phyloP scores from a whole-genome alignment of 140 eudicot genomes.

The Senecio squalidus region DNA sequence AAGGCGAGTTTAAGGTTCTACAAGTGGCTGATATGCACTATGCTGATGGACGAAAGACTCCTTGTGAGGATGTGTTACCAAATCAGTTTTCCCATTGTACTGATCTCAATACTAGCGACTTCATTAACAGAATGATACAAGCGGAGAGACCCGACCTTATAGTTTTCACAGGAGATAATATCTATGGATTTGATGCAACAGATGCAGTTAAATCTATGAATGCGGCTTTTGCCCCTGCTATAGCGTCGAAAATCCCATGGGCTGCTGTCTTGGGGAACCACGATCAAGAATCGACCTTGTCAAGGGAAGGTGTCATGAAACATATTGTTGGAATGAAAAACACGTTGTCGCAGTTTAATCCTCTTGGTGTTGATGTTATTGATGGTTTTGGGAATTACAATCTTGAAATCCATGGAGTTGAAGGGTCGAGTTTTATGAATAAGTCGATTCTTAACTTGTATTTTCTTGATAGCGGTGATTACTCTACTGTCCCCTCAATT shows the following conservation, averaged over 20 bases:
- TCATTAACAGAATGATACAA: slow-evolving; percentile 52
- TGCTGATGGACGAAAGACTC: slow-evolving; percentile 62
- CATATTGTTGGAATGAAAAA: slow-evolving; percentile 63
- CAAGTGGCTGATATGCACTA: slow-evolving; percentile 98
- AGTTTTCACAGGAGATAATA: slow-evolving; percentile 91
- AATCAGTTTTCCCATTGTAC: slow-evolving; percentile 53
- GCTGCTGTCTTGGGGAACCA: slow-evolving; percentile 92
- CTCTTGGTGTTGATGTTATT: slow-evolving; percentile 39
- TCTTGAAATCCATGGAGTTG: slow-evolving; percentile 70
- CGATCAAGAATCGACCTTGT: slow-evolving; percentile 79
- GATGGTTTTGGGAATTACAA: slow-evolving; percentile 95
- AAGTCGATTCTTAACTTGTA: slow-evolving; percentile 77
- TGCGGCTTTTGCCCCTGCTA: slow-evolving; percentile 82
- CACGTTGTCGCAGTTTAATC: slow-evolving; percentile 65
- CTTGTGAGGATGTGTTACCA: slow-evolving; percentile 72
- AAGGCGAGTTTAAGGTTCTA: slow-evolving; percentile 68
- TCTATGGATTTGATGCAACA: slow-evolving; percentile 65
- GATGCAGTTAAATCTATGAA: slow-evolving; percentile 61
- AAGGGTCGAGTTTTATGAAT: slow-evolving; percentile 48
- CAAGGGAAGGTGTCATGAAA: slow-evolving; percentile 76
- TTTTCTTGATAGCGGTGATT: slow-evolving; percentile 88
- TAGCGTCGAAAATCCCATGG: slow-evolving; percentile 73
- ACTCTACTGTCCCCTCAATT: slow-evolving; percentile 68
- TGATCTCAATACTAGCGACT: slow-evolving; percentile 73
- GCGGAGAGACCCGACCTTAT: slow-evolving; percentile 80